These are phyloP conservation scores for Handroanthus guayacan DNA, from an alignment of 257 asterid species.

Conservation along the genomic window DNA sequence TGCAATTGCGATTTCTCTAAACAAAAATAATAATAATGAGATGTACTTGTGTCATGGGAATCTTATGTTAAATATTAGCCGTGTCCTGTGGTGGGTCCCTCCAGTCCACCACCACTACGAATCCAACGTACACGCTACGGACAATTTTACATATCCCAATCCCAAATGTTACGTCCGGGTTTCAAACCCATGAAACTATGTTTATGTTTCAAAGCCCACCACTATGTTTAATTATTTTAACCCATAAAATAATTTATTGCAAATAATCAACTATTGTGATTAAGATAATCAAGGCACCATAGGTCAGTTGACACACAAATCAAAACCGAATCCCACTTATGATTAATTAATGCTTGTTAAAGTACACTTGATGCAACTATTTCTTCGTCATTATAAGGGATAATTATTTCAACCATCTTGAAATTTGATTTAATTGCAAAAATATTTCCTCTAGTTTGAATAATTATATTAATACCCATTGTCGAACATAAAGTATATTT, in stretches of 20 bases:
- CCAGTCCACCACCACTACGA: slow-evolving; percentile 34
- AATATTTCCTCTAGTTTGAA: no score
- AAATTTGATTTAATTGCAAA: no score
- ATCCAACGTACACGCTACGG: slow-evolving; percentile 63
- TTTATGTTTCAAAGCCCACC: slow-evolving; percentile 18
- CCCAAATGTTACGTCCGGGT: slow-evolving; percentile 41
- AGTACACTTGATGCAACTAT: background rate
- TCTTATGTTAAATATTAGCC: slow-evolving; percentile 15
- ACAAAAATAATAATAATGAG: background rate
- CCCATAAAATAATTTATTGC: background rate
- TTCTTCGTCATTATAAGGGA: no score
- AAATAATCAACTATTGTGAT: background rate
- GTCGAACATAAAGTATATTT: no score
- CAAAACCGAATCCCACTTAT: slow-evolving; percentile 60
- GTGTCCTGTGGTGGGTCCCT: slow-evolving; percentile 34
- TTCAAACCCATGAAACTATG: slow-evolving; percentile 1
- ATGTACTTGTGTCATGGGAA: slow-evolving; percentile 7
- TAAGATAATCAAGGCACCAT: slow-evolving; percentile 23
- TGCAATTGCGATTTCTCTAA: no score
- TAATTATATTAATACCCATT: no score
- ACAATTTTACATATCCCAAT: slow-evolving; percentile 45
- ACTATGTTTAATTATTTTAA: slow-evolving; percentile 1
- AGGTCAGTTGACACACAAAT: slow-evolving; percentile 37
- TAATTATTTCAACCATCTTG: no score
- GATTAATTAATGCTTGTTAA: slow-evolving; percentile 13